These are phyloP conservation scores for Phytophthora tentaculata DNA, from an alignment of 352 stramenopile species.

Conservation along the genomic window DNA sequence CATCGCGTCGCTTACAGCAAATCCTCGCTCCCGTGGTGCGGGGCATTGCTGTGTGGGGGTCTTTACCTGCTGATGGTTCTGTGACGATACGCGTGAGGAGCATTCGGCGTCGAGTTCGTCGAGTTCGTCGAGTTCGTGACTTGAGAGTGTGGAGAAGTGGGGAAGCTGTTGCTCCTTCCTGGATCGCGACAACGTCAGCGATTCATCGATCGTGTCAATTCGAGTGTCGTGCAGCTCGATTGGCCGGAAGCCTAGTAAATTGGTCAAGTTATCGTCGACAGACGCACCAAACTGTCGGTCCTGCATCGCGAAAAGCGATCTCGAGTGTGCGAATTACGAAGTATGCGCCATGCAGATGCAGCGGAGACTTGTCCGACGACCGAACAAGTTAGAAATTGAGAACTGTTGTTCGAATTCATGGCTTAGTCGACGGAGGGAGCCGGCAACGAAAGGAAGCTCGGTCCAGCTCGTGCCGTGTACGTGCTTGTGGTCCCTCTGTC, in stretches of 20 bases:
- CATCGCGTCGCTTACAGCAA: constrained; percentile 40
- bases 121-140: constrained; percentile 34
- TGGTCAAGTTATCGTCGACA: constrained; percentile 18
- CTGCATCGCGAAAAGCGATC: constrained; percentile 18
- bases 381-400: not conserved
- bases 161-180: constrained; percentile 25
- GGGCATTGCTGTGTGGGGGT: not conserved
- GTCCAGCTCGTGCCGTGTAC: constrained; percentile 16
- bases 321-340: constrained; percentile 7
- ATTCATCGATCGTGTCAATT: constrained; percentile 30
- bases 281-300: constrained; percentile 13
- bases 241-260: constrained; percentile 26
- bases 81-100: constrained; percentile 15
- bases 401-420: not conserved
- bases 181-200: constrained; percentile 33
- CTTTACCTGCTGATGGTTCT: not conserved
- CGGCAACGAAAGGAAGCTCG: constrained; percentile 5
- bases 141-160: constrained; percentile 28
- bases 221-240: constrained; percentile 35
- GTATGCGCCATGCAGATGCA: not conserved
- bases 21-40: constrained; percentile 13
- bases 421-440: not conserved
- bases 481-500: constrained; percentile 20
- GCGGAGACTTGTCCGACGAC: not conserved
- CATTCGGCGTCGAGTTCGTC: constrained; percentile 33